Base-by-base conservation (phyloP, 2,329 filamentous ascomycete species). In the Onygenales sp. region DNA sequence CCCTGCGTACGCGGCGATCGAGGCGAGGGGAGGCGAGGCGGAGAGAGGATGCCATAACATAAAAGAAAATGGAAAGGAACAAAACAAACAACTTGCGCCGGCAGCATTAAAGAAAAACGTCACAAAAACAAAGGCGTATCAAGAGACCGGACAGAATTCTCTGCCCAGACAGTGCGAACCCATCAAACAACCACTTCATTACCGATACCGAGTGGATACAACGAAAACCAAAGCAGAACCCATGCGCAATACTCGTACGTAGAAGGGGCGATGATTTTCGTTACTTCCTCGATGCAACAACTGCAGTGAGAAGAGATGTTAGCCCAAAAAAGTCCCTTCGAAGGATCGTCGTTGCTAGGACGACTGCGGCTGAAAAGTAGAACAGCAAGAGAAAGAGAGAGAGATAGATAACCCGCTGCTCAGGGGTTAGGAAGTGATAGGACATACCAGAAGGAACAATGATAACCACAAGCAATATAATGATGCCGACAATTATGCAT, bases 391-490 rank as follows among this genome's bases (percentile, higher is more conserved):
- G 34, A 53, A 42, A 43, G 17, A 46, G 33, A 34, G 49, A 42
- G 47, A 51, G 37, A 43, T 32, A 43, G 8, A 9, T 21, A 13
- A 7, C n/a, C 6, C 5, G 11, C 21, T n/a, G 11, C 17, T 17
- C 17, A 17, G 17, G 17, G 17, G 17, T 17, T 17, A 17, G 17
- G 17, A 33, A 45, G 27, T 11, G 8, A 50, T 49, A 11, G n/a
- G 39, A 73, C 84, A 68, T 83, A 95, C 92, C 89, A 62, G 86
- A 31, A 61, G 93, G 93, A 63, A 97, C 84, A 67, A 98, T 93
- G 70, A 98, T 97, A 71, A 98, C 82, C 63, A 95, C 77, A 62
- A 98, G 81, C 63, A 98, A 79, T 62, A 97, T 81, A 70, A 97
- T 86, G 73, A 98, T 87, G 66, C 91, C 93, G 55, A 85, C 79